Conservation (phyloP, 2,329 filamentous ascomycete genomes). For the Fusarium sp. region DNA sequence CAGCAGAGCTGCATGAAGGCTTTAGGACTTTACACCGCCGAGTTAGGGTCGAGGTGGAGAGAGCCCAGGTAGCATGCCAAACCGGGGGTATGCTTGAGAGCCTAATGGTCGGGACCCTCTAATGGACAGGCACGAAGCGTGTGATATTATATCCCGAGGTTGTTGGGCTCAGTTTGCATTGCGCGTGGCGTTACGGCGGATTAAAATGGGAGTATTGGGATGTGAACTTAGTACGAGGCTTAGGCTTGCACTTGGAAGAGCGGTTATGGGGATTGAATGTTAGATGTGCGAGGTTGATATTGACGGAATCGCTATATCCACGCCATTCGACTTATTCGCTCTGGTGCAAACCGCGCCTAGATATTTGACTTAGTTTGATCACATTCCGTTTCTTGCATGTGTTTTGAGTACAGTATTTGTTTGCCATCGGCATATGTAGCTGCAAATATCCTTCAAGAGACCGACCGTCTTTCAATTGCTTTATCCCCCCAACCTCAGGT, state of each 20-base stretch:
- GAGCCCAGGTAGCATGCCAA: conserved; percentile 82
- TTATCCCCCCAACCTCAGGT: not conserved
- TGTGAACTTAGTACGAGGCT: conserved; percentile 31
- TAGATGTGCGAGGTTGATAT: not conserved
- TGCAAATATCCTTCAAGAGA: not conserved
- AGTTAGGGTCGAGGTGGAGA: conserved; percentile 82
- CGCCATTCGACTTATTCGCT: not conserved
- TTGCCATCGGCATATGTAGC: not conserved
- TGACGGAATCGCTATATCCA: not conserved
- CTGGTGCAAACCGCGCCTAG: conserved; percentile 3
- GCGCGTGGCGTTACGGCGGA: conserved; percentile 42
- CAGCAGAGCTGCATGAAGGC: conserved; percentile 74
- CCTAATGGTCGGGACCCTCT: conserved; percentile 55
- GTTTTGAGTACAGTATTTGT: not conserved
- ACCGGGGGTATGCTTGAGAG: conserved; percentile 89
- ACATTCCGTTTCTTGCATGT: not conserved
- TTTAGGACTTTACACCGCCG: conserved; percentile 75
- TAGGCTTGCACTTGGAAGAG: conserved; percentile 16
- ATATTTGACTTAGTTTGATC: conserved; percentile 12
- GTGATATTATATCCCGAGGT: conserved; percentile 35
- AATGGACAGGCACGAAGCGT: conserved; percentile 21
- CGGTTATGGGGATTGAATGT: not conserved
- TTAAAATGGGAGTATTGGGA: conserved; percentile 40
- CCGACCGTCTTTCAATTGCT: not conserved
- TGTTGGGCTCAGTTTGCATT: conserved; percentile 42